Evolutionary conservation across 495 filamentous ascomycete species (phyloP).

Genomic region (Pseudomonodictys pantanalensis): DNA sequence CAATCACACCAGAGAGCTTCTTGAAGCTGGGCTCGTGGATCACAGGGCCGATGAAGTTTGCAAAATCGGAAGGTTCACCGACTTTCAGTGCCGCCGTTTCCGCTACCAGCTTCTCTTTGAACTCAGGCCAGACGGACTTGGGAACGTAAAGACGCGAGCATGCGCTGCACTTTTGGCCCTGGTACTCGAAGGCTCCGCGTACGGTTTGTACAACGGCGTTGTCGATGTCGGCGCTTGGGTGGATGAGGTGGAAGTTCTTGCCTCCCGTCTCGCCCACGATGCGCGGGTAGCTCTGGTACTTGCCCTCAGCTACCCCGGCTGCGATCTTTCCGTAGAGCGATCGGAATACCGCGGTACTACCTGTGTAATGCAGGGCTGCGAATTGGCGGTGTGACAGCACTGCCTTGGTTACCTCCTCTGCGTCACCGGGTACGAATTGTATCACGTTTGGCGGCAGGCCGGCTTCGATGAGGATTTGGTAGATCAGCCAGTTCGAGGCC

Average conservation of each 20-base stretch:
- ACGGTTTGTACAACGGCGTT: conserved; percentile 46
- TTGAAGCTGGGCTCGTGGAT: conserved; percentile 45
- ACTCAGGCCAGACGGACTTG: conserved; percentile 38
- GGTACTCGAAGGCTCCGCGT: conserved; percentile 46
- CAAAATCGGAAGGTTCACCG: conserved; percentile 39
- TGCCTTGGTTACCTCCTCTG: conserved; percentile 42
- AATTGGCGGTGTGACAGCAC: conserved; percentile 42
- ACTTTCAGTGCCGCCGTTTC: conserved; percentile 42
- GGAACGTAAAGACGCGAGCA: conserved; percentile 42
- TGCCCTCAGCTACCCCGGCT: conserved; percentile 38
- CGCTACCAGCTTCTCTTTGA: conserved; percentile 37
- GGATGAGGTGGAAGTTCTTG: conserved; percentile 47
- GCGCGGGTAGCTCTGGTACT: conserved; percentile 43
- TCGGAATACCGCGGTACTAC: conserved; percentile 44
- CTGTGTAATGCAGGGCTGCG: conserved; percentile 45
- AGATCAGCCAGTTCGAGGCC: conserved; percentile 44
- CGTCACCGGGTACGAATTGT: conserved; percentile 45
- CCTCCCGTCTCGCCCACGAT: conserved; percentile 47
- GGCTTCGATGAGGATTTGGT: conserved; percentile 44
- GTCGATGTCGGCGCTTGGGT: conserved; percentile 39
- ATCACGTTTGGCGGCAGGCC: conserved; percentile 46
- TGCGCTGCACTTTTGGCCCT: conserved; percentile 47
- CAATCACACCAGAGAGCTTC: conserved; percentile 48
- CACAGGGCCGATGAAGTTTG: conserved; percentile 46
- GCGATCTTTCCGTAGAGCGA: conserved; percentile 43